phyloP scores from a whole-genome alignment of 768 basidiomycete genomes.

The Russula dissimulans region DNA sequence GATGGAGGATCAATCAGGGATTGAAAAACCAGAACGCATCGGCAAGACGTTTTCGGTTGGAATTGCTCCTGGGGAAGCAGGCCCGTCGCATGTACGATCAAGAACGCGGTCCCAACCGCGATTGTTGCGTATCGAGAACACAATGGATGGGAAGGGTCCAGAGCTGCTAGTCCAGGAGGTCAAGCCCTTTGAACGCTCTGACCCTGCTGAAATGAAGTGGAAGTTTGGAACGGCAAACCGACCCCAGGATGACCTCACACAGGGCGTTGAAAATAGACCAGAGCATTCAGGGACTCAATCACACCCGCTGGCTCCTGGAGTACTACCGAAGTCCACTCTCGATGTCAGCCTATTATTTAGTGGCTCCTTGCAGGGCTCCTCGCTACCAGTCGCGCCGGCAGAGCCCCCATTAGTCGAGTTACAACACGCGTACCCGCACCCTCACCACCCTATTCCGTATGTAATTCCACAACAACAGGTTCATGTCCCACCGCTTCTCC shows the following conservation, averaged over 20 bases:
- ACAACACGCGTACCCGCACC: slow-evolving; percentile 6
- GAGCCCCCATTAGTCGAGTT: slow-evolving; percentile 10
- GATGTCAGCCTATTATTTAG: slow-evolving; percentile 14
- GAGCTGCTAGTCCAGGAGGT: slow-evolving; percentile 4
- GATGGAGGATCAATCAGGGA: not conserved
- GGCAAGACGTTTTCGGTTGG: slow-evolving; percentile 39
- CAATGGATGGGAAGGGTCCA: not conserved
- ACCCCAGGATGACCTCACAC: slow-evolving; percentile 3
- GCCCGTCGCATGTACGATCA: slow-evolving; percentile 25
- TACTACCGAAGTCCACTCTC: slow-evolving; percentile 1
- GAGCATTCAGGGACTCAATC: not conserved
- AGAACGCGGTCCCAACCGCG: slow-evolving; percentile 24
- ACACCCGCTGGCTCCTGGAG: not conserved
- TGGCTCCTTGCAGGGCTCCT: slow-evolving; percentile 4
- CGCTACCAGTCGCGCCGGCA: not conserved
- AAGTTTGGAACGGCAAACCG: slow-evolving; percentile 44
- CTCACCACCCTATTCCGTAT: slow-evolving; percentile 8
- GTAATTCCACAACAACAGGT: slow-evolving; percentile 6
- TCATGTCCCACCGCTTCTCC: slow-evolving; percentile 1
- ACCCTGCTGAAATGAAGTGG: slow-evolving; percentile 34
- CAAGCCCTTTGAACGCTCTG: slow-evolving; percentile 23
- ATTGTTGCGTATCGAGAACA: slow-evolving; percentile 1
- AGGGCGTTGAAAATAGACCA: slow-evolving; percentile 1
- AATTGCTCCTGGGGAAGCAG: slow-evolving; percentile 31
- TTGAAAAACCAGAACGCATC: slow-evolving; percentile 25